Percentiles rank a stretch among this genome's conserved stretches.
Conservation (phyloP, 2,329 filamentous ascomycete species). For the Pyrenophora seminiperda region DNA sequence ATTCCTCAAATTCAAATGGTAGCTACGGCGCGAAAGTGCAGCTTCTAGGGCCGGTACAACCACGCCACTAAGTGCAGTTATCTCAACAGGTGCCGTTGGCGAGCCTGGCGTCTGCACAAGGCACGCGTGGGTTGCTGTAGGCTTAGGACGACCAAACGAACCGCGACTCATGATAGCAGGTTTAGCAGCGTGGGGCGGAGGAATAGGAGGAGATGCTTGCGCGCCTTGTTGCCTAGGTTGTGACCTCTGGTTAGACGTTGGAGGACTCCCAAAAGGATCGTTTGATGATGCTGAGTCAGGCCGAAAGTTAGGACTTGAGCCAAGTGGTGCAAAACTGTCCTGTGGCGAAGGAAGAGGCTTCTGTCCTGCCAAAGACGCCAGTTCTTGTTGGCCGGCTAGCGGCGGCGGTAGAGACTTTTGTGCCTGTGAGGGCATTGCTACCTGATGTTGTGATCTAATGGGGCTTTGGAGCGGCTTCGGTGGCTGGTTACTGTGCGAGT, state of each 20-base stretch:
- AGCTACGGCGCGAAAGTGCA: conserved; percentile 77
- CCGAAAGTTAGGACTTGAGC: conserved; percentile 16
- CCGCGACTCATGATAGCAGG: conserved; percentile 32
- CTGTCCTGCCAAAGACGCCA: conserved; percentile 33
- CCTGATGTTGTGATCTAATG: conserved; percentile 20
- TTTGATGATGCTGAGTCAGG: conserved; percentile 33
- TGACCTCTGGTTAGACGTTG: conserved; percentile 21
- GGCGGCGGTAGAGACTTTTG: conserved; percentile 30
- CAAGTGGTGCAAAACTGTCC: conserved; percentile 29
- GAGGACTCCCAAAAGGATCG: conserved; percentile 39
- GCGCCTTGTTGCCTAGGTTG: conserved; percentile 6
- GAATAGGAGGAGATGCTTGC: conserved; percentile 12
- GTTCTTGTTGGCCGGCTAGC: conserved; percentile 29
- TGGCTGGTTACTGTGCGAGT: conserved; percentile 18
- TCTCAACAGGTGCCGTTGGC: conserved; percentile 66
- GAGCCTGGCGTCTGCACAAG: conserved; percentile 54
- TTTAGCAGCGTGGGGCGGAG: conserved; percentile 21
- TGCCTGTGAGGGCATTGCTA: conserved; percentile 13
- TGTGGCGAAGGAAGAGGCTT: conserved; percentile 35
- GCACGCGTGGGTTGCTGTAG: conserved; percentile 23
- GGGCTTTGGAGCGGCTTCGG: conserved; percentile 31
- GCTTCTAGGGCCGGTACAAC: conserved; percentile 92
- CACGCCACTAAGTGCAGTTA: conserved; percentile 87
- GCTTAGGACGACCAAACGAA: conserved; percentile 40
- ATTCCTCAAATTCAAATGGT: conserved; percentile 58